These are phyloP conservation scores for Mucor lusitanicus DNA, from an alignment of 371 early-diverging fungal species.

Conservation along the genomic window DNA sequence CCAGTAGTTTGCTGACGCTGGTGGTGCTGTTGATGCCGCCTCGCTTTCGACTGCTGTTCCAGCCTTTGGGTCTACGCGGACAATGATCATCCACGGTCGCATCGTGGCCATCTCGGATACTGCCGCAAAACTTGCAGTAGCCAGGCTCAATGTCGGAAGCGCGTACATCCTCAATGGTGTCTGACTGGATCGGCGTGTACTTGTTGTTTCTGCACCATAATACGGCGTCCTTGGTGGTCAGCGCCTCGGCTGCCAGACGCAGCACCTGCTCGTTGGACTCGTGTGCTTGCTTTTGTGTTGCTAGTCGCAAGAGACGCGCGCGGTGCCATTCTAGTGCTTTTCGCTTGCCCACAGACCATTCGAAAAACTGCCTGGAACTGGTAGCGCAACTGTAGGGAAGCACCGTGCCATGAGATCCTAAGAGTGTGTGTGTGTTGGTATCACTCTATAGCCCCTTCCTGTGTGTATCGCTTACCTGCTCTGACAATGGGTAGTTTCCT, in stretches of 20 bases:
- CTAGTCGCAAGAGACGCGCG: slow-evolving; percentile 35
- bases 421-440: too few relatives aligned
- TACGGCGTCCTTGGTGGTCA: slow-evolving; percentile 44
- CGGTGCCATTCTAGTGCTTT: slow-evolving; percentile 55
- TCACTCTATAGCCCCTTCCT: too few relatives aligned
- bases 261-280: slow-evolving; percentile 38
- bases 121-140: slow-evolving; percentile 48
- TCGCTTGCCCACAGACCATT: slow-evolving; percentile 39
- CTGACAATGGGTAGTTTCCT: slow-evolving; percentile 34
- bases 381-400: slow-evolving; percentile 40
- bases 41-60: slow-evolving; percentile 33
- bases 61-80: slow-evolving; percentile 32
- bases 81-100: slow-evolving; percentile 30
- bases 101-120: slow-evolving; percentile 27
- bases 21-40: slow-evolving; percentile 31
- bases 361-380: slow-evolving; percentile 29
- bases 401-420: slow-evolving; percentile 19
- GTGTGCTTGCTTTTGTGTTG: slow-evolving; percentile 33
- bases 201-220: slow-evolving; percentile 40
- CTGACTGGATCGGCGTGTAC: slow-evolving; percentile 33
- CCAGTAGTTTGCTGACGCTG: slow-evolving; percentile 27
- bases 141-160: slow-evolving; percentile 14
- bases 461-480: slow-evolving; percentile 22
- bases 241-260: slow-evolving; percentile 28
- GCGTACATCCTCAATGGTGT: slow-evolving; percentile 13